Conservation (phyloP, 129 eudicot species). For the Artemisia annua region DNA sequence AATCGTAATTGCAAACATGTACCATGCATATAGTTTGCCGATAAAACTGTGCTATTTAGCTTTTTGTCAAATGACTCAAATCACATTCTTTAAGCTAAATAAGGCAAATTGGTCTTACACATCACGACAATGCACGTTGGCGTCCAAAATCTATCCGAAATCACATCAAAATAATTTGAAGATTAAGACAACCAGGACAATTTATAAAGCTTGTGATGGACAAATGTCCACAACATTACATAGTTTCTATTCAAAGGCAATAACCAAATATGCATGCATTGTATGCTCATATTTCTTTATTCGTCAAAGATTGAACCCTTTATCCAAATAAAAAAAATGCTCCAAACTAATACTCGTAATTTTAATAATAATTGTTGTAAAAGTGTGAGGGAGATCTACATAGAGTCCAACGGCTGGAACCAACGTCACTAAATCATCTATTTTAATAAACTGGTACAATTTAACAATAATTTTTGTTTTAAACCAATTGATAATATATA, state of each 20-base stretch:
- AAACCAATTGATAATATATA: no score
- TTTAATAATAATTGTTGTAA: no score
- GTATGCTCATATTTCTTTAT: background rate
- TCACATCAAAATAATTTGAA: background rate
- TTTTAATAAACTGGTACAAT: no score
- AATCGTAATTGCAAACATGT: background rate
- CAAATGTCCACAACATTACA: background rate
- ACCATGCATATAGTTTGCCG: no score
- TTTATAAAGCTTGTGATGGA: background rate
- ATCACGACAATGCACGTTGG: background rate
- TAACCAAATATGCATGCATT: background rate
- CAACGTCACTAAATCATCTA: no score
- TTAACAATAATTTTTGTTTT: no score
- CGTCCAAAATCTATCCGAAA: background rate
- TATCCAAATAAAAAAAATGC: background rate
- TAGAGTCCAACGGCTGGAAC: no score
- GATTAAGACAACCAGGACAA: background rate
- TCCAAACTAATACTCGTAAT: background rate
- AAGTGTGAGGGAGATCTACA: no score
- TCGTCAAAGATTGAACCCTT: background rate
- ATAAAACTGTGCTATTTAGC: no score
- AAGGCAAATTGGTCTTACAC: background rate
- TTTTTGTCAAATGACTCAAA: no score
- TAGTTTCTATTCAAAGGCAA: background rate
- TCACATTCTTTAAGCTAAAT: background rate